Base-by-base conservation (phyloP, 2,329 filamentous ascomycete species). In the Fusarium pseudocircinatum region DNA sequence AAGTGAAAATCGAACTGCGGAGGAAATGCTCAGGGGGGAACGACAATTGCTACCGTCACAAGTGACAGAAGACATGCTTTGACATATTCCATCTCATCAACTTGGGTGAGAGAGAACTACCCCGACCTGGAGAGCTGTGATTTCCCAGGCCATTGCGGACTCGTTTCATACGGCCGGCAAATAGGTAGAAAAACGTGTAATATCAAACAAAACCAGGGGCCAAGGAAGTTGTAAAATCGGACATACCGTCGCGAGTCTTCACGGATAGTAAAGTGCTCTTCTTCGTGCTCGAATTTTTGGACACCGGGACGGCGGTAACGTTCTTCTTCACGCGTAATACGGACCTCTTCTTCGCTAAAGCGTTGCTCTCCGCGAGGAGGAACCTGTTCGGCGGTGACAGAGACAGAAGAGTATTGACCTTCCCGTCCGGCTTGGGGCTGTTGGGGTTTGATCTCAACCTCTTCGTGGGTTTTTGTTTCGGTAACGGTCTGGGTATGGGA, bases 351-450 rank as follows among this genome's bases (percentile, higher is more conserved):
- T 87, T 94, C 91, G 86, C 88, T 90, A 86, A 88, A 88, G 84
- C 87, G 89, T 79, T 90, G 85, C 84, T 89, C 87, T 82, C 85
- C 78, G 81, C 87, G 88, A 80, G 90, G 91, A 87, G 91, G 90
- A 84, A 87, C 70, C 70, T 72, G 87, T 84, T 89, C 84, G 82
- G 86, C 86, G 83, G 89, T 85, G 82, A 85, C 86, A 81, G 88
- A 86, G 88, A 89, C 87, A 87, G 91, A 92, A 93, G 92, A 94
- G 89, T 91, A 87, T 89, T 93, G 91, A 94, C 93, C 94, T 95
- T 97, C 95, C 95, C 94, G 95, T 97, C 95, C 95, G 93, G 94
- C 92, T 92, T 91, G 91, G 87, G 92, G 89, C 86, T 91, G 87
- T 78, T 79, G 87, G 78, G 94, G 89, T 82, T 92, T 92, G 88